Base-by-base conservation (phyloP, 2,329 filamentous ascomycete genomes). In the Claviceps capensis region DNA sequence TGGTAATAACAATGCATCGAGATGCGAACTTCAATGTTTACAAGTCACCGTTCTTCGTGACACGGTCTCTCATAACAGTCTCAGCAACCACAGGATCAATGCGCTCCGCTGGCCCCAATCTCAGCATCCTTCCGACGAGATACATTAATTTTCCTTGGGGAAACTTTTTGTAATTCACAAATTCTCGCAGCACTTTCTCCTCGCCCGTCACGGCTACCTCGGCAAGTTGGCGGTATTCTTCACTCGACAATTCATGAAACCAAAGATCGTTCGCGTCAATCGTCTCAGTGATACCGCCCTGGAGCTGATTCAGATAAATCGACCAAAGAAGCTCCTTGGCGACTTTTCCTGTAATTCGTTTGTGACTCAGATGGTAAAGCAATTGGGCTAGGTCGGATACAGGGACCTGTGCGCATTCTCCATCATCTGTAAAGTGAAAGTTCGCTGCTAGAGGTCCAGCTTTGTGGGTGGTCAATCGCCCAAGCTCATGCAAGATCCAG, bases 401-500 rank as follows among this genome's bases (percentile, higher is more conserved):
- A 0, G 75, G 72, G 2, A 81, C 67, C 36, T 72, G 68, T 9
- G 57, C 53, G 55, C 73, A 77, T 23, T 73, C 67, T 4, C 77
- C 76, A 2, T 74, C 68, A 2, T 69, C 58, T 0, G 72, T 72
- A 54, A 76, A 70, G 5, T 53, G 56, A 9, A 57, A 55, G 36
- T 69, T 65, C 11, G 62, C 59, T 5, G 59, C 63, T 16, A 67
- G 55, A 2, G 65, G 55, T 37, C 65, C 59, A 43, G 66, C 61
- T 57, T 70, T 67, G 55, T 79, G 76, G 1, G 78, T 74, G 13
- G 78, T 81, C 11, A 88, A 67, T 1, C 83, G 82, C 7, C 85
- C 86, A 2, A 89, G 73, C 60, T 89, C 85, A 60, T 90, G 85
- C 34, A 89, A 73, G 46, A 86, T 82, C 85, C 80, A 84, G 60